Evolutionary conservation across 2,329 filamentous ascomycete species (phyloP).

Genomic region (Neopestalotiopsis clavispora): DNA sequence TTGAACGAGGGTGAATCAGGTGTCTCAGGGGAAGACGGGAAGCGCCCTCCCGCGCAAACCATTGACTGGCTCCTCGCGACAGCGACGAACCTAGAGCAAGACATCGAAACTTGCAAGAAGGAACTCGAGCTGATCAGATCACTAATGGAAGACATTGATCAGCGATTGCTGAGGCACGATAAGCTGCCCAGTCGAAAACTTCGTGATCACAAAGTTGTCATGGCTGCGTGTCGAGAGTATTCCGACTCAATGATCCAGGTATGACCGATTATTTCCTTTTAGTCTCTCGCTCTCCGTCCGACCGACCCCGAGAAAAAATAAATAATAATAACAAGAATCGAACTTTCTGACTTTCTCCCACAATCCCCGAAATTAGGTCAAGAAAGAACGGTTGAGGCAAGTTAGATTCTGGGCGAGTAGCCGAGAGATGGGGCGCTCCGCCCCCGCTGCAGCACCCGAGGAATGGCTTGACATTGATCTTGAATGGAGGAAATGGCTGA

Average conservation of each 20-base stretch:
- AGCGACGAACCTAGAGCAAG: conserved; percentile 24
- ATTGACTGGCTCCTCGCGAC: conserved; percentile 28
- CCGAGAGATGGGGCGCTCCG: conserved; percentile 3
- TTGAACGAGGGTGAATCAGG: conserved; percentile 7
- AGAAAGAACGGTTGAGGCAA: not conserved
- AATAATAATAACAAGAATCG: not conserved
- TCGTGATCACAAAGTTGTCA: conserved; percentile 23
- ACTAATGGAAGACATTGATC: conserved; percentile 26
- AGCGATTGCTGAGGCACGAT: conserved; percentile 4
- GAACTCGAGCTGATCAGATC: conserved; percentile 32
- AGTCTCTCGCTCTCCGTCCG: not conserved
- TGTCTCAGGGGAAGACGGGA: not conserved
- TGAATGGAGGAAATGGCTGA: conserved; percentile 13
- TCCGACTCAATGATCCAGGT: conserved; percentile 10
- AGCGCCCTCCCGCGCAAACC: not conserved
- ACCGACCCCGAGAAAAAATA: not conserved
- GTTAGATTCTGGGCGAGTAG: conserved; percentile 8
- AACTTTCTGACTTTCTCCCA: not conserved
- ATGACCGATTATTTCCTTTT: not conserved
- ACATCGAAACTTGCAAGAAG: conserved; percentile 30
- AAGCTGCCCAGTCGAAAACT: conserved; percentile 1
- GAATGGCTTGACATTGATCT: conserved; percentile 10
- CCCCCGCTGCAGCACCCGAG: not conserved
- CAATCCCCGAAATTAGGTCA: not conserved
- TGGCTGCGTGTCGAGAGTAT: conserved; percentile 8